A percentile compares a stretch with the other conserved stretches of the same genome.
Evolutionary conservation across 495 filamentous ascomycete genomes (phyloP).

Genomic region (Xylaria grammica): DNA sequence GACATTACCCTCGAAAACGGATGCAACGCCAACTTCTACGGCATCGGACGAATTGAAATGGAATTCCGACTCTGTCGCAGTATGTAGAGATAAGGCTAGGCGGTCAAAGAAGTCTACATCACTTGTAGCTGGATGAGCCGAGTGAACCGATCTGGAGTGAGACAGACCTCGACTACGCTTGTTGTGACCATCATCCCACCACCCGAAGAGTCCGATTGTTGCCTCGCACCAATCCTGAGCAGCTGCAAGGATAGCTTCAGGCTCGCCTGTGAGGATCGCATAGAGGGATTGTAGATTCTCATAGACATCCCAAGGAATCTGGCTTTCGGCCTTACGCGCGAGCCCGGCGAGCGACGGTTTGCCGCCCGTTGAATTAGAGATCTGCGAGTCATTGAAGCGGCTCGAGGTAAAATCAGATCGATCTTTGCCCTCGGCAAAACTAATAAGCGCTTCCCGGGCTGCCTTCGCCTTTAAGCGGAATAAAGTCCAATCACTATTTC

Average conservation of each 20-base stretch:
- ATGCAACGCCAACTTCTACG: slow-evolving; percentile 79
- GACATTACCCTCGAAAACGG: slow-evolving; percentile 75
- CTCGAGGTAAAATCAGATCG: slow-evolving; percentile 43
- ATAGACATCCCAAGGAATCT: slow-evolving; percentile 85
- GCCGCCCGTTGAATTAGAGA: slow-evolving; percentile 43
- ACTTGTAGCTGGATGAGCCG: slow-evolving; percentile 25
- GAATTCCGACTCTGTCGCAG: slow-evolving; percentile 57
- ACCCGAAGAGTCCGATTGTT: slow-evolving; percentile 75
- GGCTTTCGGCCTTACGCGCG: slow-evolving; percentile 76
- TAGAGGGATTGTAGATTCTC: slow-evolving; percentile 78
- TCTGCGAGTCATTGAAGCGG: slow-evolving; percentile 32
- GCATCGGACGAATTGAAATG: slow-evolving; percentile 72
- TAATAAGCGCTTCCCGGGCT: slow-evolving; percentile 68
- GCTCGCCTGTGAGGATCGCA: slow-evolving; percentile 72
- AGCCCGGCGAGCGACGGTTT: slow-evolving; percentile 55
- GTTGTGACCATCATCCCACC: slow-evolving; percentile 84
- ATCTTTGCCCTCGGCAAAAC: slow-evolving; percentile 75
- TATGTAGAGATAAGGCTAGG: slow-evolving; percentile 54
- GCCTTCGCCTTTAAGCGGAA: slow-evolving; percentile 73
- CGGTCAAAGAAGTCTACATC: slow-evolving; percentile 52
- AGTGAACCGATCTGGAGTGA: slow-evolving; percentile 43
- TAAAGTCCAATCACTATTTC: slow-evolving; percentile 73
- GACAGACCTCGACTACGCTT: slow-evolving; percentile 44
- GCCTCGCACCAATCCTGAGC: slow-evolving; percentile 89
- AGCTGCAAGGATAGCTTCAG: slow-evolving; percentile 68